A percentile compares a stretch with the other conserved stretches of the same genome.
Evolutionary conservation across 1,284 basidiomycete genomes (phyloP).

Genomic region (Cerioporus squamosus): DNA sequence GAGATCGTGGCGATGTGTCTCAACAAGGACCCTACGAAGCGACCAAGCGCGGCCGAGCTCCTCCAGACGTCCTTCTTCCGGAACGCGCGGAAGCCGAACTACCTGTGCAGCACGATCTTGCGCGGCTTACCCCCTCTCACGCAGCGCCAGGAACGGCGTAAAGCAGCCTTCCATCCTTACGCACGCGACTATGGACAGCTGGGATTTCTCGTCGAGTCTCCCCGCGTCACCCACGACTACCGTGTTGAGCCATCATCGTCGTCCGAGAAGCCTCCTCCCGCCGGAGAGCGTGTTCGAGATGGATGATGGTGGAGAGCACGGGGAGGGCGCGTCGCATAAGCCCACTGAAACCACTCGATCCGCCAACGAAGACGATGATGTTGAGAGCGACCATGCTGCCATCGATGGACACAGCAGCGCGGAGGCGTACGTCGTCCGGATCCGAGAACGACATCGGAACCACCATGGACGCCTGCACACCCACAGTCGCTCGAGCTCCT

Average conservation of each 20-base stretch:
- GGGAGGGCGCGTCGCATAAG: background rate
- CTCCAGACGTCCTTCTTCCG: constrained; percentile 83
- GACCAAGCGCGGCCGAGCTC: constrained; percentile 82
- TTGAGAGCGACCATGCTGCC: constrained; percentile 12
- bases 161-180: constrained; percentile 44
- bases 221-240: constrained; percentile 30
- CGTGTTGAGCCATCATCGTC: constrained; percentile 25
- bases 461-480: constrained; percentile 7
- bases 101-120: constrained; percentile 78
- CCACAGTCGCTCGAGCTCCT: constrained; percentile 19
- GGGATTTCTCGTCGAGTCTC: constrained; percentile 57
- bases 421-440: constrained; percentile 21
- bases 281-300: constrained; percentile 22
- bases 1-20: constrained; percentile 85
- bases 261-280: constrained; percentile 12
- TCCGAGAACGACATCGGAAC: constrained; percentile 20
- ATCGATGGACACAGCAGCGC: constrained; percentile 20
- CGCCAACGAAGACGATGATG: background rate
- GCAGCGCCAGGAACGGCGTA: constrained; percentile 69
- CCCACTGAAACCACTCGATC: background rate
- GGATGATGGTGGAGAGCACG: constrained; percentile 7
- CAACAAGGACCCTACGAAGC: constrained; percentile 77
- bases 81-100: constrained; percentile 72
- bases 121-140: constrained; percentile 70
- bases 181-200: constrained; percentile 61